A percentile compares a stretch with the other conserved stretches of the same genome.
Conservation (phyloP, 495 filamentous ascomycete species). For the Neurospora sp. region DNA sequence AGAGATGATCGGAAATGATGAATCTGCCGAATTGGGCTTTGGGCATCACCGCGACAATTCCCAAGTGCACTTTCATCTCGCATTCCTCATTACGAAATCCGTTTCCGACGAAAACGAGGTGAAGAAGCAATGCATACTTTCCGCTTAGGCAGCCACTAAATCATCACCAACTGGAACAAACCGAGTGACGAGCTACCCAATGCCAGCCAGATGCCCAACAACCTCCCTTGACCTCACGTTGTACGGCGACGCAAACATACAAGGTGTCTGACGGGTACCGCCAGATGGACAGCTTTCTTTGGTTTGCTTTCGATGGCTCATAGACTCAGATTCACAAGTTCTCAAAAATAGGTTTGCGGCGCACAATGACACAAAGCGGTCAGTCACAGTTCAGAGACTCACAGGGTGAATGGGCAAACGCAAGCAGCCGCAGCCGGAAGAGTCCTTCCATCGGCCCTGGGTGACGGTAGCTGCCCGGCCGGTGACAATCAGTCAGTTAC, state of each 20-base stretch:
- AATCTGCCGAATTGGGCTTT: background rate
- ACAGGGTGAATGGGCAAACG: background rate
- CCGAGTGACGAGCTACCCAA: background rate
- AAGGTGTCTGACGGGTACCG: background rate
- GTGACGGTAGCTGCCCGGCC: background rate
- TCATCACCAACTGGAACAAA: background rate
- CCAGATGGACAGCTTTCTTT: background rate
- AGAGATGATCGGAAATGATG: background rate
- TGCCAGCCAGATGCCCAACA: background rate
- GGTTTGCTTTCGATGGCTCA: background rate
- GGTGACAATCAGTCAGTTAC: background rate
- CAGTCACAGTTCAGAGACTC: background rate
- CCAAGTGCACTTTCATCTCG: background rate
- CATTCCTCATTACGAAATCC: background rate
- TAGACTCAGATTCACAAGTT: background rate
- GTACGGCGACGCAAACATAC: background rate
- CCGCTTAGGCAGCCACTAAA: background rate
- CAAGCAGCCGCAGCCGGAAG: background rate
- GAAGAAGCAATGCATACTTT: background rate
- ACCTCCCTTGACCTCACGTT: background rate
- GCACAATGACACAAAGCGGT: background rate
- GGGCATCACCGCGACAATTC: background rate
- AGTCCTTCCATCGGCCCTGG: background rate
- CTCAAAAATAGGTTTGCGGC: background rate
- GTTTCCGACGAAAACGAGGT: background rate